Percentiles rank a stretch among this genome's conserved stretches.
phyloP scores from a whole-genome alignment of 2,329 filamentous ascomycete species.

The Xylariomycetidae sp. region DNA sequence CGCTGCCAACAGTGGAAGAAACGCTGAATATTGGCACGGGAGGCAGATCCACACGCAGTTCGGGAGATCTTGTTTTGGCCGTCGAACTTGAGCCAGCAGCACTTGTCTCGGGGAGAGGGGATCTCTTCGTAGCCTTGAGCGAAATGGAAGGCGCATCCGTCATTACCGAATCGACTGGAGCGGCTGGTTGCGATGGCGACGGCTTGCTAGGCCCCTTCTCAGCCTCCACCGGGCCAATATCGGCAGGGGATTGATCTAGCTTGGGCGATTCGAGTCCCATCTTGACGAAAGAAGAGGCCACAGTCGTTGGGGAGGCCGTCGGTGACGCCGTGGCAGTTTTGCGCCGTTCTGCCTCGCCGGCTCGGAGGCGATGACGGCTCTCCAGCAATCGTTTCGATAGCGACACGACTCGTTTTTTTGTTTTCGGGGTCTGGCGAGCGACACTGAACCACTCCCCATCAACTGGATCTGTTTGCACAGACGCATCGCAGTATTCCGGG shows the following conservation, averaged over 20 bases:
- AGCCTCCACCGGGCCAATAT: slow-evolving; percentile 7
- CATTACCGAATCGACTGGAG: slow-evolving; percentile 21
- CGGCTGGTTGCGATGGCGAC: slow-evolving; percentile 1
- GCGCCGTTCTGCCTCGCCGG: slow-evolving; percentile 33
- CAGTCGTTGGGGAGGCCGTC: slow-evolving; percentile 21
- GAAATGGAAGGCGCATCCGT: slow-evolving; percentile 27
- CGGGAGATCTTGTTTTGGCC: slow-evolving; percentile 17
- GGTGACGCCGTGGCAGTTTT: slow-evolving; percentile 22
- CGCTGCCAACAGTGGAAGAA: slow-evolving; percentile 27
- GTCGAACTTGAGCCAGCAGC: slow-evolving; percentile 2
- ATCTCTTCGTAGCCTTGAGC: slow-evolving; percentile 15
- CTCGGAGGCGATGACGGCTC: slow-evolving; percentile 37
- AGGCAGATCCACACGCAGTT: slow-evolving; percentile 48
- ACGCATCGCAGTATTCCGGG: slow-evolving; percentile 43
- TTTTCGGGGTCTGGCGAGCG: slow-evolving; percentile 27
- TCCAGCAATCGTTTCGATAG: slow-evolving; percentile 48
- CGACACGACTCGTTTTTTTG: slow-evolving; percentile 45
- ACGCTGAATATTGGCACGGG: slow-evolving; percentile 46
- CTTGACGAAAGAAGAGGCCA: slow-evolving; percentile 26
- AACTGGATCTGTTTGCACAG: slow-evolving; percentile 50
- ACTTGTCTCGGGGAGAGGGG: not conserved
- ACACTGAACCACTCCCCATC: slow-evolving; percentile 48
- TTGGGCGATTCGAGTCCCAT: slow-evolving; percentile 36
- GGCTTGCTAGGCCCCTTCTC: slow-evolving; percentile 3
- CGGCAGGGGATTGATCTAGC: slow-evolving; percentile 19